Evolutionary conservation across 169 alveolate genomes (phyloP), one percentile per base, ranked within the genome.

Genomic region (Perkinsus olseni): DNA sequence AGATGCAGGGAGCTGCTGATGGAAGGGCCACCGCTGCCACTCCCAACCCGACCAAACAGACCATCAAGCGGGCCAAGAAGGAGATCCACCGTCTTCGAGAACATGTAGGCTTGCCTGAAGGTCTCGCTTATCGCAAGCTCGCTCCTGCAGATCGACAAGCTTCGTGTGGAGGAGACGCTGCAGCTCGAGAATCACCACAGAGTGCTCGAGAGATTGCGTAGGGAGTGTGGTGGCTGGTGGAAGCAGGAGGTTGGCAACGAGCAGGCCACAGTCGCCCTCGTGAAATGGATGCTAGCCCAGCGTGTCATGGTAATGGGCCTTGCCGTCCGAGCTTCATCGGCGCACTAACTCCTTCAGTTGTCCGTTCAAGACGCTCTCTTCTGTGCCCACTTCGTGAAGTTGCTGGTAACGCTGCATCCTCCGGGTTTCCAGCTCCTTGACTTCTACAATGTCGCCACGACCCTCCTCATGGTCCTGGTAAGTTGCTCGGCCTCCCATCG

Each of bases 351-450:
- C 82, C 17, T 24, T 62, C 34, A 62, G 82, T 62, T 62, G 62
- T 91, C 94, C n/a, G 94, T 91, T 36, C 92, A 91, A 21, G 94
- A 93, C 38, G 92, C 94, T 28, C 93, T 93, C 40, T 93, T 93
- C 92, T 91, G 94, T 82, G 92, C 94, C 20, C 93, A 93, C 40
- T 93, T 93, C 37, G 93, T 93, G 50, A 38, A 38, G 91, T 91
- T 93, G 34, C 92, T 93, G 28, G 92, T 93, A 50, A 38, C 74
- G 34, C 91, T 93, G 38, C 91, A n/a, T 21, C 40, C 82, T 17
- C 93, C 93, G 21, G 91, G 40, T 4, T 93, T 93, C 93, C 92
- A 93, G 91, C 92, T 74, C 92, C 92, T 93, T 8, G 94, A 74
- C 74, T 93, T 93, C 92, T 91, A 74, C 92, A 91, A 93, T 37